These are phyloP conservation scores for Mycena latifolia DNA, from an alignment of 768 basidiomycete genomes.

Conservation along the genomic window DNA sequence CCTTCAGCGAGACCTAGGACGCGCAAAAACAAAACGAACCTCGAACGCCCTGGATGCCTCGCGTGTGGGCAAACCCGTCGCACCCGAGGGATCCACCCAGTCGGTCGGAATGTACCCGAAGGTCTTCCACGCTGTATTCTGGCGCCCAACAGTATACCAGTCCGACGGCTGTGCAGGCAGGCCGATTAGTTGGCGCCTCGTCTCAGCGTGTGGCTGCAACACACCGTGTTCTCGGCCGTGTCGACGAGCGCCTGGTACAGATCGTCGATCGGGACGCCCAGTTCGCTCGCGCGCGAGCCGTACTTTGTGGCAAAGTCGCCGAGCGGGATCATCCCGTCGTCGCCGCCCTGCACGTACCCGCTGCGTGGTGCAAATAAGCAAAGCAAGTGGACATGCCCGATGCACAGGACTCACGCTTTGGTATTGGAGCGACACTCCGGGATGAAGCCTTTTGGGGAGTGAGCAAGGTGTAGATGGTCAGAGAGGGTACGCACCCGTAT, in stretches of 20 bases:
- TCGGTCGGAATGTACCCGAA: conserved; percentile 63
- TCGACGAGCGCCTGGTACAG: conserved; percentile 63
- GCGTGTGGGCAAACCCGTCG: conserved; percentile 60
- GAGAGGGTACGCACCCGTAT: conserved; percentile 49
- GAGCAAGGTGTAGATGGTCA: neutral
- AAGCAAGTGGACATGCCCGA: neutral
- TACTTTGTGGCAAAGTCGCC: conserved; percentile 67
- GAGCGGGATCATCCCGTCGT: conserved; percentile 64
- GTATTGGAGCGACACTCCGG: conserved; percentile 66
- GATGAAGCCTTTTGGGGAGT: conserved; percentile 52
- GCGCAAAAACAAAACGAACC: conserved; percentile 39
- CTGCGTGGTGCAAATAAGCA: conserved; percentile 35
- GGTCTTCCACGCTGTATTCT: conserved; percentile 65
- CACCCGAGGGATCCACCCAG: conserved; percentile 62
- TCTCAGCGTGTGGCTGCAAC: conserved; percentile 24
- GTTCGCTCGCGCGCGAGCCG: conserved; percentile 46
- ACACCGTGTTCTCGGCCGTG: conserved; percentile 64
- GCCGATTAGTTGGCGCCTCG: neutral
- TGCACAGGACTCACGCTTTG: conserved; percentile 51
- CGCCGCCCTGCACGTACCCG: conserved; percentile 64
- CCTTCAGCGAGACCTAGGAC: too few relatives aligned
- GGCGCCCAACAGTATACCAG: conserved; percentile 63
- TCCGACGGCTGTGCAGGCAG: conserved; percentile 56
- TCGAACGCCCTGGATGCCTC: conserved; percentile 64
- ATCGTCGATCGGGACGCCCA: conserved; percentile 60